Conservation (phyloP, 169 alveolate species). For the Perkinsus olseni region DNA sequence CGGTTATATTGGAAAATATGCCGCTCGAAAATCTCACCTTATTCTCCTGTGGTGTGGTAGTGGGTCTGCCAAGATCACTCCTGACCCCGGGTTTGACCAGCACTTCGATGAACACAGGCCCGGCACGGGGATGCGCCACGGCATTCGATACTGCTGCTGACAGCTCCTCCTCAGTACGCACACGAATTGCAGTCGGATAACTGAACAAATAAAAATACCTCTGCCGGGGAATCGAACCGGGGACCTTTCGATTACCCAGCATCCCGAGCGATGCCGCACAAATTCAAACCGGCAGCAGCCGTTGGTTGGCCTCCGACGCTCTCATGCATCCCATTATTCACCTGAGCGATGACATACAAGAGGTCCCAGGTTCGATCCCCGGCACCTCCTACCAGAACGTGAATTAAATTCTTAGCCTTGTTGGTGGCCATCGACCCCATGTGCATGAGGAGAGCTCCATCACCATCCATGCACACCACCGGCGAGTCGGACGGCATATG, state of each 20-base stretch:
- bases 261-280: slow-evolving; percentile 41
- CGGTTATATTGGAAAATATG: too few species aligned
- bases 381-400: slow-evolving; percentile 22
- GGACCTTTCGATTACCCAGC: background rate
- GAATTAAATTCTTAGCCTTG: slow-evolving; percentile 16
- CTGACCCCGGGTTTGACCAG: slow-evolving; percentile 48
- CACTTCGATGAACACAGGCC: slow-evolving; percentile 47
- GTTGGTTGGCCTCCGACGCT: slow-evolving; percentile 65
- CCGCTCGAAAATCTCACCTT: slow-evolving; percentile 42
- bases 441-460: slow-evolving; percentile 62
- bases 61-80: slow-evolving; percentile 58
- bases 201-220: slow-evolving; percentile 19
- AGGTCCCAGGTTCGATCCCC: background rate
- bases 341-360: slow-evolving; percentile 26
- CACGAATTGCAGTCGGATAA: slow-evolving; percentile 39
- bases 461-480: slow-evolving; percentile 60
- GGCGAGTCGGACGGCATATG: slow-evolving; percentile 18
- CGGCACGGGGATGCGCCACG: slow-evolving; percentile 17
- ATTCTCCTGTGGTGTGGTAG: slow-evolving; percentile 45
- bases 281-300: slow-evolving; percentile 34
- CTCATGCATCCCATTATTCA: slow-evolving; percentile 57
- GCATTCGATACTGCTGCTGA: slow-evolving; percentile 19
- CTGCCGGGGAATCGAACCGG: background rate
- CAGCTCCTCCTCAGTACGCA: slow-evolving; percentile 37
- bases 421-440: slow-evolving; percentile 52